Evolutionary conservation across 805 yeast genomes (phyloP), one percentile per base, ranked within the genome.

Genomic region (Lachancea sp.): DNA sequence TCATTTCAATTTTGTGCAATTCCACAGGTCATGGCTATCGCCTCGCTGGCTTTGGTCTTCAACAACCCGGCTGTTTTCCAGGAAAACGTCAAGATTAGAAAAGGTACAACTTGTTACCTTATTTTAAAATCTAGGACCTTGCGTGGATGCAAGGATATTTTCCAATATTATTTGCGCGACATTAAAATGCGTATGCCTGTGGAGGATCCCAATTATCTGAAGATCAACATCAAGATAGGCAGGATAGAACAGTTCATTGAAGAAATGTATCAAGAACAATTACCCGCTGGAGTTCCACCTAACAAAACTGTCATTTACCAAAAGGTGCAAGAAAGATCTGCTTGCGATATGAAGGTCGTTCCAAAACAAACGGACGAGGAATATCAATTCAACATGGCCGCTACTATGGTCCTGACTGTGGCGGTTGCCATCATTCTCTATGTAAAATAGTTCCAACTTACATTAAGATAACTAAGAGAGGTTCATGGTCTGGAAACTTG

Each of bases 21-120:
- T 58, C 99, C 99, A 15, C 99, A 92, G 67, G 97, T 90, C 15
- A 92, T 92, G 98, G 96, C 97, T 26, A 83, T 92, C 61, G 97
- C 98, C 12, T 87, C 97, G 1, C 72, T 92, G 52, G 87, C 90
- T 17, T 69, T 80, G 38, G 83, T 92, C 24, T 89, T 83, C 72
- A 79, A 83, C 58, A 92, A 92, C 66, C 80, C 82, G 3, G 56
- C 67, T 3, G 83, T 90, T 2, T 75, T 90, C 56, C 72, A 78
- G 33, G 60, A 64, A 28, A 78, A 84, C 57, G 83, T 90, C 49
- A 92, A 92, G 69, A 83, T 92, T 61, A 76, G 97, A 65, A 87
- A 86, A 66, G 96, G 96, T 9, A 77, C 83, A 24, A 82, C 97
- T 0, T 81, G 87, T 54, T 68, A 72, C 49, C 71, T 92, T 52